Percentiles rank a stretch among this genome's conserved stretches.
These are phyloP conservation scores for Boletus semigastroideus DNA, from an alignment of 1,284 basidiomycete species.

Conservation along the genomic window DNA sequence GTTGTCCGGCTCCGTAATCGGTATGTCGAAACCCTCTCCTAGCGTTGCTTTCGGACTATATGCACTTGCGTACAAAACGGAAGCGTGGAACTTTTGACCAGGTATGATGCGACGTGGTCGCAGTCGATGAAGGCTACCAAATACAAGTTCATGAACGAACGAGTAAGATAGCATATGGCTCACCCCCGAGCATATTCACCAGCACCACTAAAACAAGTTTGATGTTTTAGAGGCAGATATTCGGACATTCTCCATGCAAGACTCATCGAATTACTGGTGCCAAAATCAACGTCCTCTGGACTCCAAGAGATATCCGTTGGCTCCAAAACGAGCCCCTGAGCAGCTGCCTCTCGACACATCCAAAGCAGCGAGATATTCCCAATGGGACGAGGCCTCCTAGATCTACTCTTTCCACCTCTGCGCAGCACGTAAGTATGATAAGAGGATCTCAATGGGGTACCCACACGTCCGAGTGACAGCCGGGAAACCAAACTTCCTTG, in stretches of 20 bases:
- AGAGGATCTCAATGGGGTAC: neutral
- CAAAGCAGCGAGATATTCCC: constrained; percentile 29
- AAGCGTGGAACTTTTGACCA: constrained; percentile 32
- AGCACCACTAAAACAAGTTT: constrained; percentile 18
- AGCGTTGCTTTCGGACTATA: constrained; percentile 27
- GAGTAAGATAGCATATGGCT: neutral
- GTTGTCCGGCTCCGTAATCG: too few relatives aligned
- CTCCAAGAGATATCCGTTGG: constrained; percentile 25
- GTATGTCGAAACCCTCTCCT: constrained; percentile 29
- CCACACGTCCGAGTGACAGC: constrained; percentile 35
- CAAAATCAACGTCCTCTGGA: constrained; percentile 26
- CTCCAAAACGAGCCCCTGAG: constrained; percentile 19
- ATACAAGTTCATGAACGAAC: neutral
- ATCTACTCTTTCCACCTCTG: constrained; percentile 24
- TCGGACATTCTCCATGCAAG: constrained; percentile 23
- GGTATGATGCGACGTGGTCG: constrained; percentile 30
- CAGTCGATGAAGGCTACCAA: constrained; percentile 17
- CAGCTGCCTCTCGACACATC: constrained; percentile 28
- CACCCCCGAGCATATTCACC: constrained; percentile 16
- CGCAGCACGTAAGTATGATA: neutral
- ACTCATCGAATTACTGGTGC: constrained; percentile 22
- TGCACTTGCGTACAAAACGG: constrained; percentile 25
- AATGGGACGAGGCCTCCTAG: constrained; percentile 14
- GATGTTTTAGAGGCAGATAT: constrained; percentile 28
- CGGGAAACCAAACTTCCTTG: constrained; percentile 37